Evolutionary conservation across 176 grass and related monocot genomes (phyloP), one percentile per base, ranked within the genome.

Genomic region (Pharus latifolius): DNA sequence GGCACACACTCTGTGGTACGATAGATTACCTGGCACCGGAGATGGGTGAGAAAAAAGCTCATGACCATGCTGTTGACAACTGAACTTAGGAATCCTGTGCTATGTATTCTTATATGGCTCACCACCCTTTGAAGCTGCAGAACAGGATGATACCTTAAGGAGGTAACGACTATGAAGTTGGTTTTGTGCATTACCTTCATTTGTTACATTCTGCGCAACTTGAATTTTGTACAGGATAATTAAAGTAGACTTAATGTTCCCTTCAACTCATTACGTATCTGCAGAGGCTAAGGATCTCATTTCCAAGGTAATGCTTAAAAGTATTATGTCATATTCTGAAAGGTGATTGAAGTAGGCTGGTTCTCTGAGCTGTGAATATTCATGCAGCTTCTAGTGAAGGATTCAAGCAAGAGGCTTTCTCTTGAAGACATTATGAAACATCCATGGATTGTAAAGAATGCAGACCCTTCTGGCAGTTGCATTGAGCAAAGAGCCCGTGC

Each of bases 11-110:
- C 48, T 99, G 90, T 75, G 95, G 95, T 14, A 99, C 95, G 16
- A 83, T 94, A 3, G 95, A 99, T 69, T 99, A 94, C 60, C 84
- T 94, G 38, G 90, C 95, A 68, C 95, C 90, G 29, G 95, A 99
- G 72, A 88, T 99, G 95, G 37, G 88, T 49, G 90, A 99, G 75
- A 99, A 91, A 70, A 99, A 70, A 51, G 81, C 90, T 17, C 95
- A 99, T 4, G 95, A 88, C 60, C 49, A 99, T 72, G 87, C 87
- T n/a, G 90, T 99, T 30, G 90, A 99, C 57, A 94, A 94, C 63
- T 99, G 95, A 90, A 99, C 89, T 34, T 97, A 50, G 89, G 93
- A 31, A 87, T 97, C 70, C 74, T 97, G 57, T 92, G 89, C 63
- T 97, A 92, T 30, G 93, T 90, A 56, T 97, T 97, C 64, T 76